Evolutionary conservation across 2,329 filamentous ascomycete species (phyloP).

Genomic region (Venturiaceae sp.): DNA sequence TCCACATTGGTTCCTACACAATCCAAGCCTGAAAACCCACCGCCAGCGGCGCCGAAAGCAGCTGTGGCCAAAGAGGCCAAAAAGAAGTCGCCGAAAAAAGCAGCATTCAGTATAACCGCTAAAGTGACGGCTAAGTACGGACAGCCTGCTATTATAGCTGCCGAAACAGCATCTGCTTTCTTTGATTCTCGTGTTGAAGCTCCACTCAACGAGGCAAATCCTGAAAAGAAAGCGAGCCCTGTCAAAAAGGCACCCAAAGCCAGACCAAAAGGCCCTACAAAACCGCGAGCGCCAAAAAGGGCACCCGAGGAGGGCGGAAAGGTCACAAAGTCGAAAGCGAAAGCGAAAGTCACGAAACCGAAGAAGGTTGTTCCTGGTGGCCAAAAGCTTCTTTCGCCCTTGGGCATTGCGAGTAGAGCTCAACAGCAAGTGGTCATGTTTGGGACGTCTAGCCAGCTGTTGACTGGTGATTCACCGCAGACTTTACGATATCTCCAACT

Average conservation of each 20-base stretch:
- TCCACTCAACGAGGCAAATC: not conserved
- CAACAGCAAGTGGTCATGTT: conserved; percentile 26
- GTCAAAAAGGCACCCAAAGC: not conserved
- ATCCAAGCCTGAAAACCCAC: not conserved
- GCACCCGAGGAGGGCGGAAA: conserved; percentile 4
- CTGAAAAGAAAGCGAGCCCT: not conserved
- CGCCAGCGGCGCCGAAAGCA: not conserved
- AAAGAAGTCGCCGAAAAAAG: conserved; percentile 6
- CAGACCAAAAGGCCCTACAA: not conserved
- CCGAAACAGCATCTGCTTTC: not conserved
- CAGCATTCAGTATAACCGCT: not conserved
- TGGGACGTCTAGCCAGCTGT: conserved; percentile 30
- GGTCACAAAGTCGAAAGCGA: conserved; percentile 13
- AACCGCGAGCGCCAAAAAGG: not conserved
- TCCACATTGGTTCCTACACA: not conserved
- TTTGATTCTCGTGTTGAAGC: not conserved
- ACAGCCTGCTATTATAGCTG: not conserved
- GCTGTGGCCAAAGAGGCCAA: not conserved
- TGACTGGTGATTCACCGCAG: conserved; percentile 25
- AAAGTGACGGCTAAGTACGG: not conserved
- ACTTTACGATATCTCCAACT: conserved; percentile 24
- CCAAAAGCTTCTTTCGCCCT: conserved; percentile 25
- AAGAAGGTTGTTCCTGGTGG: conserved; percentile 18
- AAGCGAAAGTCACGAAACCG: conserved; percentile 17
- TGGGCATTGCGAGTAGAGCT: conserved; percentile 18